Percentiles rank a stretch among this genome's conserved stretches.
Conservation (phyloP, 2,329 filamentous ascomycete genomes). For the Paecilomyces sp. region DNA sequence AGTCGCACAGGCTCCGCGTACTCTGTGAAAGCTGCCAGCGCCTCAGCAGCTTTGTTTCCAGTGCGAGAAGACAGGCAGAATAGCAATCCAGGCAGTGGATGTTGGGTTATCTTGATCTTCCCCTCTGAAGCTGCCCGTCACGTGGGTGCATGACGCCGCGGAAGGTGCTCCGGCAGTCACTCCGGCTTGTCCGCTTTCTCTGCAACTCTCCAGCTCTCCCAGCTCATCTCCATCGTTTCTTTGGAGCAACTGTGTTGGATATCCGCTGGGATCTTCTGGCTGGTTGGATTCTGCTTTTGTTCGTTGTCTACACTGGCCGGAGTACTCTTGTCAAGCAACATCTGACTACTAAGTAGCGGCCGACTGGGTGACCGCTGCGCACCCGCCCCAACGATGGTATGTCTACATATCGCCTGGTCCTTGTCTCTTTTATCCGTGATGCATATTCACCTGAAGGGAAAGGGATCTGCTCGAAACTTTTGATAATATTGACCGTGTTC, state of each 20-base stretch:
- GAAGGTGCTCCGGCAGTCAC: background rate
- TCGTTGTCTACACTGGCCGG: background rate
- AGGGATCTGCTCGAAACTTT: background rate
- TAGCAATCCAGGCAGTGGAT: background rate
- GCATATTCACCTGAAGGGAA: background rate
- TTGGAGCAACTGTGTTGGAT: background rate
- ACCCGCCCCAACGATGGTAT: background rate
- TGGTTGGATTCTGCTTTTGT: background rate
- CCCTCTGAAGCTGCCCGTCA: background rate
- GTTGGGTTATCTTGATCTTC: background rate
- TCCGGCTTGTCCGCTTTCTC: background rate
- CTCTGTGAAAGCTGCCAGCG: background rate
- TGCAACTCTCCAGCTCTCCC: background rate
- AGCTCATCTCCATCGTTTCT: background rate
- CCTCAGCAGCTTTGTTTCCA: background rate
- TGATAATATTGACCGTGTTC: constrained; percentile 14
- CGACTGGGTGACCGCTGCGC: background rate
- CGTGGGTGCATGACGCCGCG: background rate
- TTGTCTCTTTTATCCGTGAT: background rate
- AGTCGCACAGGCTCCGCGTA: background rate
- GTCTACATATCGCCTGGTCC: background rate
- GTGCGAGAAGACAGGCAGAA: background rate
- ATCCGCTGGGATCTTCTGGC: background rate
- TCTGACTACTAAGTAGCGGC: background rate
- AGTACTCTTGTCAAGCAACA: background rate